Conservation (phyloP, 331 rosid species). For the Spiraea crenata region DNA sequence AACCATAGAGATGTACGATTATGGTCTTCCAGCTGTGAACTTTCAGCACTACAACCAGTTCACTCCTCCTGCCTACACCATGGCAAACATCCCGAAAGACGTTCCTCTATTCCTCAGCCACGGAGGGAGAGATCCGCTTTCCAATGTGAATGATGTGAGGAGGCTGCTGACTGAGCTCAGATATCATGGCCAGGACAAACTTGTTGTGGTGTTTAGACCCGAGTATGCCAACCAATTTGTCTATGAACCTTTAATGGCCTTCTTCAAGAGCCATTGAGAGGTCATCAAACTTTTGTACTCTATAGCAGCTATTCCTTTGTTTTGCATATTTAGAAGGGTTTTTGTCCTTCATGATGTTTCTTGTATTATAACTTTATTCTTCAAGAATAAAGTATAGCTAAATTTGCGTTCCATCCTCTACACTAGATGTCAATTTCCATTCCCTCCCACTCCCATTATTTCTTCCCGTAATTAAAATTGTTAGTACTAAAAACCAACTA, state of each 20-base stretch:
- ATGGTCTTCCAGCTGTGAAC: conserved; percentile 39
- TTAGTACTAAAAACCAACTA: no score
- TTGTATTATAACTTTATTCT: no score
- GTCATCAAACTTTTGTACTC: no score
- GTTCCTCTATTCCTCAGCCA: conserved; percentile 64
- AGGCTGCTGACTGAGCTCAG: conserved; percentile 44
- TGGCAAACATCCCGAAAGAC: conserved; percentile 61
- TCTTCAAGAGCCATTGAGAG: conserved; percentile 58
- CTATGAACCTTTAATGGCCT: conserved; percentile 66
- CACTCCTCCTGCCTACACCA: conserved; percentile 63
- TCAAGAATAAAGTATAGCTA: no score
- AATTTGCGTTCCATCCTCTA: no score
- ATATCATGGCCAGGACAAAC: conserved; percentile 62
- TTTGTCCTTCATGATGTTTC: no score
- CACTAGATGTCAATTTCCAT: no score
- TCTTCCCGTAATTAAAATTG: no score
- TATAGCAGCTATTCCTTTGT: no score
- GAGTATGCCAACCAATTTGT: conserved; percentile 69
- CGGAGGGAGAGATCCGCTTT: conserved; percentile 70
- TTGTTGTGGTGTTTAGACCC: conserved; percentile 61
- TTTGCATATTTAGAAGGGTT: no score
- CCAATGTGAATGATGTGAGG: conserved; percentile 67
- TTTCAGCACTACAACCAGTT: conserved; percentile 54
- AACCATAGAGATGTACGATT: conserved; percentile 60
- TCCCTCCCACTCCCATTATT: no score